phyloP scores from a whole-genome alignment of 345 rosid genomes.

The Salix purpurea region DNA sequence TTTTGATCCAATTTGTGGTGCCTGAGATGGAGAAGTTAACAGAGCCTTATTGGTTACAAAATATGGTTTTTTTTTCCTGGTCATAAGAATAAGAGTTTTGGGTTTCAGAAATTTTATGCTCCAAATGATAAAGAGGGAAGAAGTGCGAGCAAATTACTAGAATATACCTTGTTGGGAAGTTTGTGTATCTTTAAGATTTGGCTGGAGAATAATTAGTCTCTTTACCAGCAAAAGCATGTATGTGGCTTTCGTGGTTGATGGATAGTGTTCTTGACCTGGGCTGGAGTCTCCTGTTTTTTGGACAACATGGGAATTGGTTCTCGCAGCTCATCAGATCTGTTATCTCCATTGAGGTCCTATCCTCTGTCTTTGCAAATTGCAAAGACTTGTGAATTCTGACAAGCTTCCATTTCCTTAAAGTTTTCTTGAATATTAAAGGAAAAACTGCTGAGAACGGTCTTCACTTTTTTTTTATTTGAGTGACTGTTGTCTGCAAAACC shows the following conservation, averaged over 20 bases:
- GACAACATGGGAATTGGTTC: slow-evolving; percentile 1
- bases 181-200: background rate
- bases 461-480: slow-evolving; percentile 11
- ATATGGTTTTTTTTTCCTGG: background rate
- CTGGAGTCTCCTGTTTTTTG: slow-evolving; percentile 10
- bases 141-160: background rate
- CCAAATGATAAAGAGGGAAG: slow-evolving; percentile 5
- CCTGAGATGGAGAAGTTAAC: slow-evolving; percentile 2
- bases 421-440: slow-evolving; percentile 11
- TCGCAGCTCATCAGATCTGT: background rate
- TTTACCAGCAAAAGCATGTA: background rate
- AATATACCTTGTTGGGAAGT: background rate
- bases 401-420: slow-evolving; percentile 13
- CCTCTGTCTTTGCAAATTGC: slow-evolving; percentile 3
- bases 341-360: slow-evolving; percentile 7
- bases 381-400: slow-evolving; percentile 11
- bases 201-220: slow-evolving; percentile 8
- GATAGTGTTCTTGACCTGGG: background rate
- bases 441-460: slow-evolving; percentile 7
- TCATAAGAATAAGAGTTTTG: background rate
- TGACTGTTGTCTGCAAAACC: slow-evolving; percentile 16
- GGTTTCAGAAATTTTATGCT: slow-evolving; percentile 3
- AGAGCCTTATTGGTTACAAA: background rate
- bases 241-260: slow-evolving; percentile 6
- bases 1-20: slow-evolving; percentile 5